A percentile compares a stretch with the other conserved stretches of the same genome.
Evolutionary conservation across 768 basidiomycete genomes (phyloP).

Genomic region (Porpolomopsis calyptriformis): DNA sequence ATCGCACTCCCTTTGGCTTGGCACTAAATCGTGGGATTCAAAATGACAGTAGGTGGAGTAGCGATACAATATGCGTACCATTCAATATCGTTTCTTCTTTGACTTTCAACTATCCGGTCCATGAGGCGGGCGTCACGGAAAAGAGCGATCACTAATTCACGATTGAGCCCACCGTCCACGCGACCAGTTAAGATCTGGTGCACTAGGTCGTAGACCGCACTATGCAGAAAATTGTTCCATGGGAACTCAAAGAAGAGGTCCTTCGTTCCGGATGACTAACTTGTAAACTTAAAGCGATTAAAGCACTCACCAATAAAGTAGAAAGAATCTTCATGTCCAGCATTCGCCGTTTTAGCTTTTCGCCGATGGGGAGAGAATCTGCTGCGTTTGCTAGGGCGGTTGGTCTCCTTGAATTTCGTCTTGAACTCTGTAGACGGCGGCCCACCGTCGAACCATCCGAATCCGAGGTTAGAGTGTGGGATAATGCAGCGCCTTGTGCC

Average conservation of each 20-base stretch:
- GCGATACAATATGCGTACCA: slow-evolving; percentile 34
- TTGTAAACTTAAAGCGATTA: slow-evolving; percentile 12
- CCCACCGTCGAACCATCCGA: slow-evolving; percentile 21
- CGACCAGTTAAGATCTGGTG: slow-evolving; percentile 91
- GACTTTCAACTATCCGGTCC: slow-evolving; percentile 79
- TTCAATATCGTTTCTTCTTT: slow-evolving; percentile 66
- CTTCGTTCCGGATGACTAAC: slow-evolving; percentile 27
- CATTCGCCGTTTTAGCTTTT: slow-evolving; percentile 70
- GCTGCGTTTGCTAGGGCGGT: slow-evolving; percentile 22
- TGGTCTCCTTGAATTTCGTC: slow-evolving; percentile 44
- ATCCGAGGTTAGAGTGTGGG: slow-evolving; percentile 15
- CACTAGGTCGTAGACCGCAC: slow-evolving; percentile 89
- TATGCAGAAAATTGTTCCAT: slow-evolving; percentile 97
- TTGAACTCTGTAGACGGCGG: slow-evolving; percentile 35
- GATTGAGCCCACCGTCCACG: slow-evolving; percentile 72
- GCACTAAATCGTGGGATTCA: slow-evolving; percentile 28
- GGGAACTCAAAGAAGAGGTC: slow-evolving; percentile 94
- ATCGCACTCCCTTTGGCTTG: slow-evolving; percentile 65
- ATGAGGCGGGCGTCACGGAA: slow-evolving; percentile 82
- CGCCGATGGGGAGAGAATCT: slow-evolving; percentile 52
- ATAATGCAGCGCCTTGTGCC: too few species aligned
- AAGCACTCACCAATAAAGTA: slow-evolving; percentile 59
- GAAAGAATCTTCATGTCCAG: slow-evolving; percentile 63
- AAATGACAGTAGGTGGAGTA: not conserved
- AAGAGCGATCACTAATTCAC: slow-evolving; percentile 71